These are phyloP conservation scores for Zygoascus ofunaensis DNA, from an alignment of 805 yeast genomes.

Conservation along the genomic window DNA sequence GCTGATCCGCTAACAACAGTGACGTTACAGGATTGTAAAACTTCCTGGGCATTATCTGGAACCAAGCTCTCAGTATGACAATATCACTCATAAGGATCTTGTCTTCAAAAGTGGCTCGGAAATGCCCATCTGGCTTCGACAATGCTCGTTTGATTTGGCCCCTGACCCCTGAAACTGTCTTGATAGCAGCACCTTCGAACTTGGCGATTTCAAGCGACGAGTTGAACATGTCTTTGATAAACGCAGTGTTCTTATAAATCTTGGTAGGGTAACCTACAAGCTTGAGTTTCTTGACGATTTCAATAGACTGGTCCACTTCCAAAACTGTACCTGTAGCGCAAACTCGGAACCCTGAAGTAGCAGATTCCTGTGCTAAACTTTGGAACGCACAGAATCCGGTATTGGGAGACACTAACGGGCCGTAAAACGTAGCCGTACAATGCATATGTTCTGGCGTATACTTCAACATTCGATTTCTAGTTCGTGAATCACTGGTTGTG, in stretches of 20 bases:
- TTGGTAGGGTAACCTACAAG: slow-evolving; percentile 92
- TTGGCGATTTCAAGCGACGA: slow-evolving; percentile 91
- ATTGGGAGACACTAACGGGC: slow-evolving; percentile 94
- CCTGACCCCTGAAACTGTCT: slow-evolving; percentile 93
- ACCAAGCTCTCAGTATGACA: slow-evolving; percentile 89
- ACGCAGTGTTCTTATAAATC: slow-evolving; percentile 91
- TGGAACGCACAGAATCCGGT: slow-evolving; percentile 96
- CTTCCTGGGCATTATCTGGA: slow-evolving; percentile 81
- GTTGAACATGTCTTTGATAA: slow-evolving; percentile 92
- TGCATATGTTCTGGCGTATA: slow-evolving; percentile 98
- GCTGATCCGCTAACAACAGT: slow-evolving; percentile 62
- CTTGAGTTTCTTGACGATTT: slow-evolving; percentile 91
- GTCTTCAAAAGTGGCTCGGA: slow-evolving; percentile 95
- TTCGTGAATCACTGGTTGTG: slow-evolving; percentile 94
- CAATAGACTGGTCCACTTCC: slow-evolving; percentile 79
- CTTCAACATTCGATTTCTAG: slow-evolving; percentile 94
- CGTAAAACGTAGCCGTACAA: slow-evolving; percentile 92
- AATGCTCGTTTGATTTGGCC: slow-evolving; percentile 96
- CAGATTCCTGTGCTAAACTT: slow-evolving; percentile 69
- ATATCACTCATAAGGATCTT: slow-evolving; percentile 78
- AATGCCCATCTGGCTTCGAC: slow-evolving; percentile 89
- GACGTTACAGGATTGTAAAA: slow-evolving; percentile 97
- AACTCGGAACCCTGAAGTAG: slow-evolving; percentile 85
- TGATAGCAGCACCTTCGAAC: slow-evolving; percentile 95
- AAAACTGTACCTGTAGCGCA: slow-evolving; percentile 96